These are phyloP conservation scores for Entomortierella lignicola DNA, from an alignment of 192 early-diverging fungal genomes.

Conservation along the genomic window DNA sequence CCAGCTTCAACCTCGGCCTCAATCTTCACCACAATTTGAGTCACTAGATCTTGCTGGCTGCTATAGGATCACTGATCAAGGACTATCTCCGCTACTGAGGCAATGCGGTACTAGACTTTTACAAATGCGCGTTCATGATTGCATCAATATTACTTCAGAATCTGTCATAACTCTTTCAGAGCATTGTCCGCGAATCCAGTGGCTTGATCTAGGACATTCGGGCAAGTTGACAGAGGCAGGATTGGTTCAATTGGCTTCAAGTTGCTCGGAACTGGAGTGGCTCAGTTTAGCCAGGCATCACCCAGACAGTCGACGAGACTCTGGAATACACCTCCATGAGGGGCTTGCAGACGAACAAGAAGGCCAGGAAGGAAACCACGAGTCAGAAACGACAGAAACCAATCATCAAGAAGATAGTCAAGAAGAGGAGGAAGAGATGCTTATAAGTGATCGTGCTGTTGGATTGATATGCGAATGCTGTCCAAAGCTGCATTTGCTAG, in stretches of 20 bases:
- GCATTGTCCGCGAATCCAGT: constrained; percentile 44
- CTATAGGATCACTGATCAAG: constrained; percentile 48
- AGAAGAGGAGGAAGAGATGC: neutral
- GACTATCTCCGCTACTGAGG: constrained; percentile 40
- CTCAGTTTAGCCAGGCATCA: constrained; percentile 49
- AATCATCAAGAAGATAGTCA: no score
- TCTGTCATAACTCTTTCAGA: constrained; percentile 28
- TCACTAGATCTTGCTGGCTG: constrained; percentile 57
- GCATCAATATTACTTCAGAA: constrained; percentile 29
- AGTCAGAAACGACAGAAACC: neutral
- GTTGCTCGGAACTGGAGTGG: constrained; percentile 50
- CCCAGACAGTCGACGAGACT: neutral
- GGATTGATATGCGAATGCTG: constrained; percentile 34
- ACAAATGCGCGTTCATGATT: constrained; percentile 54
- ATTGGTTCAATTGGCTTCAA: constrained; percentile 21
- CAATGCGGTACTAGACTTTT: constrained; percentile 38
- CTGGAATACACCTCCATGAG: neutral
- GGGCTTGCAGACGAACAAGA: neutral
- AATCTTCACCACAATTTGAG: constrained; percentile 13
- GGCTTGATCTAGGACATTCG: constrained; percentile 57
- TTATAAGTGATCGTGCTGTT: constrained; percentile 39
- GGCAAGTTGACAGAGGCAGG: constrained; percentile 34
- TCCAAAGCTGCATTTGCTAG: constrained; percentile 52
- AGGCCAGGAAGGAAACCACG: neutral
- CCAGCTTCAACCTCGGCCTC: neutral